Base-by-base conservation (phyloP, 192 early-diverging fungal genomes). In the Coemansia sp. region DNA sequence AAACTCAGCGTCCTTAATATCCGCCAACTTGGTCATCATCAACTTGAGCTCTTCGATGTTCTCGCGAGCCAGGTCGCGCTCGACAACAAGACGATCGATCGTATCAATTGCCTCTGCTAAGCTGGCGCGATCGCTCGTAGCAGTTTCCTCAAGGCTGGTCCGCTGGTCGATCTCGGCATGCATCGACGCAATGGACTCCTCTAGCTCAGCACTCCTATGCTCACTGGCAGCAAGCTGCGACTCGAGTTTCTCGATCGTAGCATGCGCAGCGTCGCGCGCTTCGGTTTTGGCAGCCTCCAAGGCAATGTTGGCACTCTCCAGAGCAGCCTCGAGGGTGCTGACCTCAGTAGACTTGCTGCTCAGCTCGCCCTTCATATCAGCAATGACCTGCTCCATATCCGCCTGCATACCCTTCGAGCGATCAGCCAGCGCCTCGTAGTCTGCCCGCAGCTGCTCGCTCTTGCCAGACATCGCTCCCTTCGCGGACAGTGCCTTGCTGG, bases 11-110 rank as follows among this genome's bases (percentile, higher is more conserved):
- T 85, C 62, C 70, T 85, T 85, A 34, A 71, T 71, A 33, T 66
- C 63, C 2, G 83, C 83, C 8, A 85, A 67, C 62, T 80, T 79
- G 5, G 75, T 78, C 83, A 85, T 80, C 78, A 85, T 80, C 4
- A 31, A 46, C 44, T 85, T 85, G 33, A 85, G 79, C 20, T 72
- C 72, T 0, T 58, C 55, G 4, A 85, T 70, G 34, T 36, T 61
- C 13, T 60, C 47, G 3, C 31, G 67, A 9, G 75, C 74, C 41
- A 43, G 62, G 27, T 74, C 75, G 36, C 66, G 78, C 72, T 72
- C 75, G 8, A 41, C 47, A 24, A 27, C 50, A 7, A 82, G 68
- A 34, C 29, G 29, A 4, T 61, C 18, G 34, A 61, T 61, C 18
- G 12, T 5, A 7, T 34, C 58, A 16, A 33, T 20, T 18, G 64